phyloP scores from a whole-genome alignment of 2,329 filamentous ascomycete species.

The Arthrobotrys pseudoclavata region DNA sequence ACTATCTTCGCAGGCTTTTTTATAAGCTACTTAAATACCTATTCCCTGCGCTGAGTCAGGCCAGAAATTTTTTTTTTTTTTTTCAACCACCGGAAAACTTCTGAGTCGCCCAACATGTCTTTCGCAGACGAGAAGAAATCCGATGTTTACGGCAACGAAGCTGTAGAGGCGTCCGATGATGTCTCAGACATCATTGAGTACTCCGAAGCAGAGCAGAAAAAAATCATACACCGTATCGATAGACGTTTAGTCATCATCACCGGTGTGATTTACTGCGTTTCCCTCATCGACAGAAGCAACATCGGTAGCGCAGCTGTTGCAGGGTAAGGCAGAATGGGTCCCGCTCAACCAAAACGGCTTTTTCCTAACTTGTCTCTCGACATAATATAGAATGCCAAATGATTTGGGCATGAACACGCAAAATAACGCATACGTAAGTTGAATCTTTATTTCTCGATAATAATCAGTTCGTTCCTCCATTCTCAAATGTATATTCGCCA shows the following conservation, averaged over 20 bases:
- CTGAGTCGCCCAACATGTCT: slow-evolving; percentile 7
- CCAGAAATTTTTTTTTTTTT: not conserved
- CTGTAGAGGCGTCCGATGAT: slow-evolving; percentile 15
- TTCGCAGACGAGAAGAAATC: slow-evolving; percentile 17
- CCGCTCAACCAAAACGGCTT: not conserved
- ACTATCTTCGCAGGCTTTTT: not conserved
- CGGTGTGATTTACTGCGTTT: slow-evolving; percentile 79
- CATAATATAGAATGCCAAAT: slow-evolving; percentile 22
- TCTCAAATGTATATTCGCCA: not conserved
- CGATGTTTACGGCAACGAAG: not conserved
- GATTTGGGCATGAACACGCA: slow-evolving; percentile 32
- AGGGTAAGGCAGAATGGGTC: slow-evolving; percentile 67
- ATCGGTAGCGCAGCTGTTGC: slow-evolving; percentile 80
- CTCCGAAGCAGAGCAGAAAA: slow-evolving; percentile 72
- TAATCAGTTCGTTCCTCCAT: not conserved
- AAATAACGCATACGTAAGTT: slow-evolving; percentile 47
- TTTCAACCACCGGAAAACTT: not conserved
- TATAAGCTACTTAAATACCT: not conserved
- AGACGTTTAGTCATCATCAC: slow-evolving; percentile 74
- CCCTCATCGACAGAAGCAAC: slow-evolving; percentile 83
- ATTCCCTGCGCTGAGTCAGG: not conserved
- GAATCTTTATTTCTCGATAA: not conserved
- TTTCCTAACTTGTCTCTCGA: slow-evolving; percentile 1
- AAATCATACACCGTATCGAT: slow-evolving; percentile 79
- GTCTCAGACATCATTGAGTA: slow-evolving; percentile 22